Evolutionary conservation across 2,329 filamentous ascomycete genomes (phyloP).

Genomic region (Alternaria sp.): DNA sequence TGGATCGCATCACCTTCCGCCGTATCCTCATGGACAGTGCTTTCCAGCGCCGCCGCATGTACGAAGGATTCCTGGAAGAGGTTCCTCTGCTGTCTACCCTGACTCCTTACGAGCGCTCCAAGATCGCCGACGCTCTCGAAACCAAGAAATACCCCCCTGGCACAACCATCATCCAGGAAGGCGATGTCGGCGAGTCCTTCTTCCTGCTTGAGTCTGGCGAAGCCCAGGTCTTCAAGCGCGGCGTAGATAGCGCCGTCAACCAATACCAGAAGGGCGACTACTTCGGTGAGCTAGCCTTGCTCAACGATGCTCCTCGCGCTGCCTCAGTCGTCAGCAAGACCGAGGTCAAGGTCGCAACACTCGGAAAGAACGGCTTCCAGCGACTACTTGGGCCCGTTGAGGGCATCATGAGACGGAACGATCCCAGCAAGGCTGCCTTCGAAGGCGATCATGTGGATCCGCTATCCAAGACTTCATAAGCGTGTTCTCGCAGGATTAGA

Average conservation of each 20-base stretch:
- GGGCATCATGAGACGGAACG: constrained; percentile 86
- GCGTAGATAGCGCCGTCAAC: constrained; percentile 72
- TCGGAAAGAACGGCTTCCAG: constrained; percentile 95
- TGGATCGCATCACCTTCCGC: constrained; percentile 95
- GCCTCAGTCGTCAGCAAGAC: constrained; percentile 84
- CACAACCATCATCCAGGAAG: constrained; percentile 86
- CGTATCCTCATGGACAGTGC: constrained; percentile 98
- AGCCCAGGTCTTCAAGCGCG: constrained; percentile 85
- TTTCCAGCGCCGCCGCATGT: constrained; percentile 94
- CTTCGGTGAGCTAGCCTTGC: constrained; percentile 91
- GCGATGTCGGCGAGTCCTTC: constrained; percentile 89
- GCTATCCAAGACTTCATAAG: constrained; percentile 48
- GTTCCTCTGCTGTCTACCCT: constrained; percentile 84
- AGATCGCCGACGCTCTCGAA: constrained; percentile 96
- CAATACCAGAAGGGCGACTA: constrained; percentile 91
- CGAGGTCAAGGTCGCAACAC: constrained; percentile 88
- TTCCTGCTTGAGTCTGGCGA: constrained; percentile 88
- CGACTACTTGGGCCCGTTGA: constrained; percentile 90
- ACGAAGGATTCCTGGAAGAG: constrained; percentile 94
- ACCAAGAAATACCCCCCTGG: constrained; percentile 83
- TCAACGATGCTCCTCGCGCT: constrained; percentile 92
- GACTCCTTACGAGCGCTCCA: constrained; percentile 91
- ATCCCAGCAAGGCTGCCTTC: constrained; percentile 54
- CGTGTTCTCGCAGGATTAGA: background rate
- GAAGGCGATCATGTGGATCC: constrained; percentile 66